A percentile compares a stretch with the other conserved stretches of the same genome.
Conservation (phyloP, 2,329 filamentous ascomycete species). For the Pseudogymnoascus sp. region DNA sequence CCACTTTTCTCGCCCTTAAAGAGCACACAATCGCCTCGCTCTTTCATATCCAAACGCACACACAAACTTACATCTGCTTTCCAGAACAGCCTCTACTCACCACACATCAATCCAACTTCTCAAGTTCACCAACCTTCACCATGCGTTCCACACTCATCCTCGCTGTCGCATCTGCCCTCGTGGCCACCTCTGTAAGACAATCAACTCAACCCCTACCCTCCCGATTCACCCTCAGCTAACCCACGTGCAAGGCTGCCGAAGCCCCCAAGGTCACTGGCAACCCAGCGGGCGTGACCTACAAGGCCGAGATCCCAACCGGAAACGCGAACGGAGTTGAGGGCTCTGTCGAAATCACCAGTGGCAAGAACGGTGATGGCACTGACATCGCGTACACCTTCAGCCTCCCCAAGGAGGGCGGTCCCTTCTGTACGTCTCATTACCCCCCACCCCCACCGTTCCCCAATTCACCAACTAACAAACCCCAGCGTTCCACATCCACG, state of each 20-base stretch:
- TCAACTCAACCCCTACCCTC: neutral
- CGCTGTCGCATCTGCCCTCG: neutral
- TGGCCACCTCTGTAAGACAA: neutral
- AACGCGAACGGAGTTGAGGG: constrained; percentile 39
- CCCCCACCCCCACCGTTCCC: neutral
- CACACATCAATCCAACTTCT: neutral
- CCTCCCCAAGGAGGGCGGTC: constrained; percentile 48
- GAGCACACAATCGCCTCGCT: neutral
- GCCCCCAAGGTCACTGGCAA: neutral
- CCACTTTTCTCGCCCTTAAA: neutral
- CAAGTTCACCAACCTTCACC: neutral
- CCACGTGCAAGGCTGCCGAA: neutral
- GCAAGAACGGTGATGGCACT: constrained; percentile 45
- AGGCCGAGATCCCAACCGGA: neutral
- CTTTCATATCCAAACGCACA: neutral
- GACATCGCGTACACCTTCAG: constrained; percentile 45
- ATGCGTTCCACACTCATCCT: constrained; percentile 4
- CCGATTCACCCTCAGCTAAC: neutral
- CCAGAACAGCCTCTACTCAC: neutral
- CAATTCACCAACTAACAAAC: neutral
- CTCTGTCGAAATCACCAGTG: constrained; percentile 39
- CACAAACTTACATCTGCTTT: neutral
- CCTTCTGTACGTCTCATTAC: constrained; percentile 34
- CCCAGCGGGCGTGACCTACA: neutral
- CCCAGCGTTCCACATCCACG: constrained; percentile 69